Evolutionary conservation across 495 filamentous ascomycete species (phyloP), one percentile per base, ranked within the genome.

Genomic region (Penicillium paxilli): DNA sequence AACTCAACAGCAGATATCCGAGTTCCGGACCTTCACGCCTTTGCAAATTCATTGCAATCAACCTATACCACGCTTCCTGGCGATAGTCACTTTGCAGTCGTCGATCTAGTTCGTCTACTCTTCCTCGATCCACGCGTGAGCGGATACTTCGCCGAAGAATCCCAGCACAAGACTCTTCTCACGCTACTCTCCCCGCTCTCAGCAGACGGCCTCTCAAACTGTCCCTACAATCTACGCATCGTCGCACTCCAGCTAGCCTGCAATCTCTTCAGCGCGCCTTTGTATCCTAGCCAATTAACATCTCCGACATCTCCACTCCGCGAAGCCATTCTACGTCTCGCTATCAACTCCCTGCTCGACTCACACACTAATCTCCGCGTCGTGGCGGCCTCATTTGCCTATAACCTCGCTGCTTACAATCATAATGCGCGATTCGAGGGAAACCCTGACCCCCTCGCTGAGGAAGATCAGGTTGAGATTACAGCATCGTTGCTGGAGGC

Each of bases 121-220:
- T 82, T 95, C 40, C 76, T 88, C 5, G 93, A 98, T 59, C 77
- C 86, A 20, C 83, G 94, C n/a, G 76, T 96, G n/a, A 89, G 88
- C 60, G 86, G 89, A 52, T 94, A 84, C 70, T 92, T 90, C 55
- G 91, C 90, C 12, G 88, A 93, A 70, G 88, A 96, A 62, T 28
- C 70, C 22, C 68, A 74, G 28, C 85, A 88, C 54, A 61, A 66
- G 37, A 90, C 88, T 12, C 73, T 96, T 19, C 61, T 80, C 47
- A 72, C 83, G 9, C 61, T 96, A 5, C 71, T 98, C 25, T 63
- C 78, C 8, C 79, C 84, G 3, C 59, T 65, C 8, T 55, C 64
- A 49, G 74, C 86, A 28, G 83, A 79, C 44, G 57, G 69, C 3
- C 60, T 77, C 5, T 57, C 70, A 4, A 64, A 77, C 3, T 83